Conservation (phyloP, 495 filamentous ascomycete species). For the Chaetomium fimeti region DNA sequence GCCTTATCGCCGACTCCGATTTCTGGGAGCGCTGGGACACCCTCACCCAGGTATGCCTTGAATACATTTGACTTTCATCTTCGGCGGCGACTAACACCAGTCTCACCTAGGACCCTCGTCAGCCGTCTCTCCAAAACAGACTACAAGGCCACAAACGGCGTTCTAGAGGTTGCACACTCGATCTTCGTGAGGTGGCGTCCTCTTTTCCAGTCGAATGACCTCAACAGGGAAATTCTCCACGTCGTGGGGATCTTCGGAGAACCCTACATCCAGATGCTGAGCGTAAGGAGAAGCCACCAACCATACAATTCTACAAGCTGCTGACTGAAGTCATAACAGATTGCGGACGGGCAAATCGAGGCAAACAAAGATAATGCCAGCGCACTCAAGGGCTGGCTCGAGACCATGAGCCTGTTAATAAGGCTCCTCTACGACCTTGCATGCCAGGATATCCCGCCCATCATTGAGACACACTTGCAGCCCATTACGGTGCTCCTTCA, state of each 20-base stretch:
- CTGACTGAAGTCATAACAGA: conserved; percentile 45
- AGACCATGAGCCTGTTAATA: conserved; percentile 78
- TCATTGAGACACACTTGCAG: conserved; percentile 81
- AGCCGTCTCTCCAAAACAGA: conserved; percentile 76
- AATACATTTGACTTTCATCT: conserved; percentile 31
- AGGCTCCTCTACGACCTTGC: conserved; percentile 95
- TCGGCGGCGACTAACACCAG: conserved; percentile 11
- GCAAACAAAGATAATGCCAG: conserved; percentile 70
- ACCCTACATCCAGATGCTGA: conserved; percentile 76
- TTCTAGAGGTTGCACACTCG: conserved; percentile 94
- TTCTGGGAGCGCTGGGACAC: conserved; percentile 96
- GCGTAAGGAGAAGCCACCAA: conserved; percentile 48
- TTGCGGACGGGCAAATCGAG: conserved; percentile 73
- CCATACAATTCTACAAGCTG: background rate
- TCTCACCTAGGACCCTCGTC: conserved; percentile 67
- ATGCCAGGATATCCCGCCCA: conserved; percentile 90
- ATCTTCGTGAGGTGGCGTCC: conserved; percentile 97
- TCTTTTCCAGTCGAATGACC: conserved; percentile 81
- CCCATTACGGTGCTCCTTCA: conserved; percentile 75
- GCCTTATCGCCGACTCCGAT: conserved; percentile 95
- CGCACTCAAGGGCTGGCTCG: conserved; percentile 69
- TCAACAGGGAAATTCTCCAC: conserved; percentile 93
- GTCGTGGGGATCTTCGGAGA: conserved; percentile 78
- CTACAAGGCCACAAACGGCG: conserved; percentile 80
- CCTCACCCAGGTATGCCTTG: conserved; percentile 58